Evolutionary conservation across 1,139 yeast species (phyloP).

Genomic region (Magnusiomyces ingens): DNA sequence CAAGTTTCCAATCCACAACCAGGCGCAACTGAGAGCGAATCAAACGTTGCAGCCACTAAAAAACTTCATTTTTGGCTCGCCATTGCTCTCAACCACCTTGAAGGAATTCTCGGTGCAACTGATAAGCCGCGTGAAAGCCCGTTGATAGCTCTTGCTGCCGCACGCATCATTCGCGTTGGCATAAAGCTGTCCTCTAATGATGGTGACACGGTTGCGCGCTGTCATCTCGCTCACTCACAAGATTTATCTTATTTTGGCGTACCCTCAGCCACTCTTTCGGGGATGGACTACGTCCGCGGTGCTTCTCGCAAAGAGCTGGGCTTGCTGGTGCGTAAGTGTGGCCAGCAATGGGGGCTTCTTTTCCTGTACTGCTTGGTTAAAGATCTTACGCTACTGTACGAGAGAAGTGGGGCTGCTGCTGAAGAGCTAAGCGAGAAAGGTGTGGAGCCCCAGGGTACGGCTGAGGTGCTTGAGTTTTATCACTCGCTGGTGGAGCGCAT

Average conservation of each 20-base stretch:
- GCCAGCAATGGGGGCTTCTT: slow-evolving; percentile 46
- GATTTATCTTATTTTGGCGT: slow-evolving; percentile 1
- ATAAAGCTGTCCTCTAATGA: slow-evolving; percentile 57
- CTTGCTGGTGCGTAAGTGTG: slow-evolving; percentile 47
- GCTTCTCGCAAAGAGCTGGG: slow-evolving; percentile 55
- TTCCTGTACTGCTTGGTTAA: slow-evolving; percentile 24
- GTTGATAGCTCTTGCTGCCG: slow-evolving; percentile 30
- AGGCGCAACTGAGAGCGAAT: not conserved
- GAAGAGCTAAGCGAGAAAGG: not conserved
- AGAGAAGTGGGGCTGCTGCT: not conserved
- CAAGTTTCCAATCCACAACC: not conserved
- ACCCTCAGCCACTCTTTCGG: slow-evolving; percentile 13
- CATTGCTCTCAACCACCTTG: slow-evolving; percentile 42
- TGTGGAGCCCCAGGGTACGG: not conserved
- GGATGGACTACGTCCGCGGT: slow-evolving; percentile 14
- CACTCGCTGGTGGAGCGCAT: slow-evolving; percentile 20
- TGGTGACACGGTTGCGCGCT: slow-evolving; percentile 44
- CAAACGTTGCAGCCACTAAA: not conserved
- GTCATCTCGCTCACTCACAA: slow-evolving; percentile 21
- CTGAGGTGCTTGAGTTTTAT: slow-evolving; percentile 12
- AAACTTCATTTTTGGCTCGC: slow-evolving; percentile 14
- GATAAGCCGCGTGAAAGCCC: slow-evolving; percentile 27
- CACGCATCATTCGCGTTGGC: slow-evolving; percentile 57
- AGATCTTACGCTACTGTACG: slow-evolving; percentile 9
- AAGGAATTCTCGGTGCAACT: slow-evolving; percentile 34